A percentile compares a stretch with the other conserved stretches of the same genome.
Evolutionary conservation across 1,139 yeast species (phyloP).

Genomic region (Diutina ranongensis): DNA sequence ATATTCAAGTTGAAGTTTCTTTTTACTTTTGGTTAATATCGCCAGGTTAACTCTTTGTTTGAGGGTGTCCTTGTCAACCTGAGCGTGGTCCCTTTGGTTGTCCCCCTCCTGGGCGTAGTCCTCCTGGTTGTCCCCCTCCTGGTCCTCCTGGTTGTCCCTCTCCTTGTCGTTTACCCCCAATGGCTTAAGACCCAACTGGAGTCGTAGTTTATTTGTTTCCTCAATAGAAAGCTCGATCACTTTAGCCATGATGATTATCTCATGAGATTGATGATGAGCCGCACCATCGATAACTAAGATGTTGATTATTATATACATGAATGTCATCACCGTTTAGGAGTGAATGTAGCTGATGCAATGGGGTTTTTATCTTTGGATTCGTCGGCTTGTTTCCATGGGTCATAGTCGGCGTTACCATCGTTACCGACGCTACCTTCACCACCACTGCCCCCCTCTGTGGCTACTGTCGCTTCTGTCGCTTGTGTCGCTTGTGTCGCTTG

Average conservation of each 20-base stretch:
- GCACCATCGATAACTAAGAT: background rate
- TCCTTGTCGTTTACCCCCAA: no score
- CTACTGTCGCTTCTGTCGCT: no score
- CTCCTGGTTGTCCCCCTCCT: no score
- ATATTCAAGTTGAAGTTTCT: conserved; percentile 11
- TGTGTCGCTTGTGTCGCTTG: no score
- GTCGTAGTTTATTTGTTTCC: conserved; percentile 42
- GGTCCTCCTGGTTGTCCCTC: no score
- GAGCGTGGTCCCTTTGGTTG: no score
- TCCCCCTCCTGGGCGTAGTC: no score
- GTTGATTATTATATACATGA: background rate
- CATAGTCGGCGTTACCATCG: background rate
- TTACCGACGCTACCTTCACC: background rate
- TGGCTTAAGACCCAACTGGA: conserved; percentile 38
- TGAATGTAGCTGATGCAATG: background rate
- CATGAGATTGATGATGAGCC: background rate
- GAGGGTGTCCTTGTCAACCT: no score
- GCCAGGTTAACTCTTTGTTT: no score
- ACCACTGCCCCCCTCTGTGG: background rate
- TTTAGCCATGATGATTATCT: conserved; percentile 4
- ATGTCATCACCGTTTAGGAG: background rate
- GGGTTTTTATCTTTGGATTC: conserved; percentile 1
- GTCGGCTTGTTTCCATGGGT: conserved; percentile 5
- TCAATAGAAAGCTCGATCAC: conserved; percentile 26
- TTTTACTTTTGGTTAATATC: conserved; percentile 14